Conservation (phyloP, 2,329 filamentous ascomycete genomes). For the Aspergillus pseudotamarii region DNA sequence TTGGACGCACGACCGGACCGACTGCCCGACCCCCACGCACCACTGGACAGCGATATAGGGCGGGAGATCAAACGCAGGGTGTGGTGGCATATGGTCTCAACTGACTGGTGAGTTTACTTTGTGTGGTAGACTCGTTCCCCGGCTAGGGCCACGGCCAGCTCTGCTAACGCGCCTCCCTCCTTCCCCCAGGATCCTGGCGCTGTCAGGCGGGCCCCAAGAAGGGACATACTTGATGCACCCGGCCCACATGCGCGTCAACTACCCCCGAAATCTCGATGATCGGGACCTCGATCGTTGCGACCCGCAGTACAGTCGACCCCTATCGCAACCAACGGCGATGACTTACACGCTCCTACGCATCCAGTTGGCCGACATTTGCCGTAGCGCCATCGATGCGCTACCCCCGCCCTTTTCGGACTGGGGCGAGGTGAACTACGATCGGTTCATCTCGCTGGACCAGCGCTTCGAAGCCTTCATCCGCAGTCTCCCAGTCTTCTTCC, state of each 20-base stretch:
- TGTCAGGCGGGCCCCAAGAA: too few species aligned
- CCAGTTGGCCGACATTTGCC: conserved; percentile 10
- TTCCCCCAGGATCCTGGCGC: too few species aligned
- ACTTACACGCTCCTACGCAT: conserved; percentile 5
- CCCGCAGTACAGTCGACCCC: background rate
- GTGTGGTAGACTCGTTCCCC: too few species aligned
- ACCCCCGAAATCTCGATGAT: conserved; percentile 12
- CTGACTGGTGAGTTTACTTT: too few species aligned
- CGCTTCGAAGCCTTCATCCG: conserved; percentile 1
- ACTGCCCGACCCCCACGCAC: too few species aligned
- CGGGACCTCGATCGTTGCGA: background rate
- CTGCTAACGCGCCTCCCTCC: too few species aligned
- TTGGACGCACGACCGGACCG: too few species aligned
- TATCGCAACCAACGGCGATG: conserved; percentile 7
- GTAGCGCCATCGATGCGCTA: conserved; percentile 6
- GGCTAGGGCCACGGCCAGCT: too few species aligned
- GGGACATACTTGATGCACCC: too few species aligned
- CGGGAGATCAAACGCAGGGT: too few species aligned
- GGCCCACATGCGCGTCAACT: conserved; percentile 10
- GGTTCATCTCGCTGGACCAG: conserved; percentile 4
- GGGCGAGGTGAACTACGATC: conserved; percentile 2
- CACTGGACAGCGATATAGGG: too few species aligned
- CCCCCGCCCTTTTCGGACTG: background rate
- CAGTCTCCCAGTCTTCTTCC: conserved; percentile 2
- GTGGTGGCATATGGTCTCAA: too few species aligned